Percentiles rank a stretch among this genome's conserved stretches.
These are phyloP conservation scores for Phytophthora palmivora DNA, from an alignment of 352 stramenopile species.

Conservation along the genomic window DNA sequence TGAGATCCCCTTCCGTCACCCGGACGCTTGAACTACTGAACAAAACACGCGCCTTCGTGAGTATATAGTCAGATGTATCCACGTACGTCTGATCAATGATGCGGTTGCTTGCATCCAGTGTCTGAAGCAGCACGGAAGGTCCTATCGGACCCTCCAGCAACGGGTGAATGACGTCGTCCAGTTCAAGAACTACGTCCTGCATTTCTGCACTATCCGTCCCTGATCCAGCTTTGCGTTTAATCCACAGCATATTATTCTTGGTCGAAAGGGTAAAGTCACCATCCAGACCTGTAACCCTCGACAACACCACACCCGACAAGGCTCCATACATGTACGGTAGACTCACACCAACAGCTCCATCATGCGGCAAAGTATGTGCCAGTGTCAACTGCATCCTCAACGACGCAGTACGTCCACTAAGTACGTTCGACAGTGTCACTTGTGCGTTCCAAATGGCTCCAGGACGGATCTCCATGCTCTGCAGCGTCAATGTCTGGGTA, in stretches of 20 bases:
- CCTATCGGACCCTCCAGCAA: conserved; percentile 65
- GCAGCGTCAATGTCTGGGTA: conserved; percentile 16
- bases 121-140: conserved; percentile 53
- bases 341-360: conserved; percentile 51
- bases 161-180: conserved; percentile 52
- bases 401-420: conserved; percentile 51
- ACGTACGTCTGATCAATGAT: conserved; percentile 67
- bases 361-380: conserved; percentile 40
- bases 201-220: conserved; percentile 31
- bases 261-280: conserved; percentile 30
- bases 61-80: conserved; percentile 38
- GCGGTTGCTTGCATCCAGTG: conserved; percentile 39
- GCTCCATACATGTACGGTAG: conserved; percentile 58
- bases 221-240: conserved; percentile 30
- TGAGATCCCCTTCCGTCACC: conserved; percentile 36
- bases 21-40: conserved; percentile 38
- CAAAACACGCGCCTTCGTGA: conserved; percentile 51
- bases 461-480: conserved; percentile 41
- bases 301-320: conserved; percentile 27
- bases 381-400: conserved; percentile 42
- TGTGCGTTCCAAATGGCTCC: conserved; percentile 38
- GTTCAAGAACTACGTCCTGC: conserved; percentile 34
- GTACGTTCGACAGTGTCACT: conserved; percentile 28
- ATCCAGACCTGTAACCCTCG: conserved; percentile 34
- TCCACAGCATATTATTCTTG: conserved; percentile 28